Conservation (phyloP, 345 rosid species). For the Litchi chinensis region DNA sequence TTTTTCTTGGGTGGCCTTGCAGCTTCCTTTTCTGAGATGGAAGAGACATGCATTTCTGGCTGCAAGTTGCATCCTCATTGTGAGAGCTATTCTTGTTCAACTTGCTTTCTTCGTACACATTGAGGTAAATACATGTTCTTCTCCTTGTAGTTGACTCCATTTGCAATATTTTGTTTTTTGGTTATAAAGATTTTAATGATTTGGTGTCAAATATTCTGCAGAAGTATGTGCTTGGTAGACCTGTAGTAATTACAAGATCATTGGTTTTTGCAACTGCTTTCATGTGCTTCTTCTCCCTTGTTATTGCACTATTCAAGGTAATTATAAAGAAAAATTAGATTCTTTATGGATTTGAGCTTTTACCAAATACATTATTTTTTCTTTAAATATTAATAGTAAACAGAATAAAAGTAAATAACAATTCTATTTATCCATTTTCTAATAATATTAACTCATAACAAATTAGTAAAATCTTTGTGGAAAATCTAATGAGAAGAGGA, state of each 20-base stretch:
- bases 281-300: conserved; percentile 40
- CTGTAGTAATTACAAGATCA: conserved; percentile 25
- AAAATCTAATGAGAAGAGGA: no score
- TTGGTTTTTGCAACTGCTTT: conserved; percentile 35
- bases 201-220: conserved; percentile 5
- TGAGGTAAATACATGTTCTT: conserved; percentile 19
- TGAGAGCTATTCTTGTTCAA: conserved; percentile 36
- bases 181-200: not conserved
- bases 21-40: conserved; percentile 49
- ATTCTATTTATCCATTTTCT: no score
- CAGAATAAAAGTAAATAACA: no score
- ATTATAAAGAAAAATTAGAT: not conserved
- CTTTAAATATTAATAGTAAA: no score
- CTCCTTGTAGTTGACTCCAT: not conserved
- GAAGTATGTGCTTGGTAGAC: conserved; percentile 42
- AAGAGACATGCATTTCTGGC: conserved; percentile 39
- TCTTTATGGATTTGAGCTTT: not conserved
- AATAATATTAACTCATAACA: no score
- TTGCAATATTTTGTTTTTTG: not conserved
- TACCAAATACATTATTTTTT: no score
- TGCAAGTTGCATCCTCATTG: conserved; percentile 34
- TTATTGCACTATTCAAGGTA: conserved; percentile 40
- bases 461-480: no score
- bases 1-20: not conserved
- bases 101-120: conserved; percentile 35